Evolutionary conservation across 306 rosid genomes (phyloP).

Genomic region (Sesbania bispinosa): DNA sequence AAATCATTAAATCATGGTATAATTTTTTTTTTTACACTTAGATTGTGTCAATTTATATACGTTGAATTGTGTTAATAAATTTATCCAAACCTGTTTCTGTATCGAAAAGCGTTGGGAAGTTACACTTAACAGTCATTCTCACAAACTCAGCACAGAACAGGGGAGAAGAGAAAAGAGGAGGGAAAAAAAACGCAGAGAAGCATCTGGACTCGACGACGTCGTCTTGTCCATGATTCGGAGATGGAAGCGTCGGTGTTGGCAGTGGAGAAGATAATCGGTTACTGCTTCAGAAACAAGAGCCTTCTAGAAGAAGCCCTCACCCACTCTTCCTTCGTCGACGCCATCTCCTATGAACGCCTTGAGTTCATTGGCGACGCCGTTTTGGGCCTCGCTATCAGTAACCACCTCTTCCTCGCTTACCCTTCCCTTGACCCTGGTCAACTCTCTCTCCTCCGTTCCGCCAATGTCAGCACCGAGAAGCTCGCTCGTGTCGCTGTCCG

Average conservation of each 20-base stretch:
- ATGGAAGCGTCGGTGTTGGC: constrained; percentile 25
- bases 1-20: too few species aligned
- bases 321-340: constrained; percentile 45
- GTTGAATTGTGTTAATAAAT: too few species aligned
- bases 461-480: constrained; percentile 75
- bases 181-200: too few species aligned
- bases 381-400: constrained; percentile 45
- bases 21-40: too few species aligned
- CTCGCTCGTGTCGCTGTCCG: constrained; percentile 78
- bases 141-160: too few species aligned
- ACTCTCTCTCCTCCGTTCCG: constrained; percentile 63
- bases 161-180: too few species aligned
- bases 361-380: constrained; percentile 76
- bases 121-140: too few species aligned
- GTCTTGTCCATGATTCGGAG: neutral
- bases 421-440: constrained; percentile 46
- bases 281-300: constrained; percentile 43
- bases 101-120: too few species aligned
- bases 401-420: constrained; percentile 42
- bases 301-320: constrained; percentile 75
- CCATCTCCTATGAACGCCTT: constrained; percentile 55
- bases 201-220: too few species aligned
- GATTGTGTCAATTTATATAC: too few species aligned
- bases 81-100: too few species aligned
- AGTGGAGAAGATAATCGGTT: constrained; percentile 38